phyloP scores from a whole-genome alignment of 208 protist genomes.

The Leptomonas seymouri region DNA sequence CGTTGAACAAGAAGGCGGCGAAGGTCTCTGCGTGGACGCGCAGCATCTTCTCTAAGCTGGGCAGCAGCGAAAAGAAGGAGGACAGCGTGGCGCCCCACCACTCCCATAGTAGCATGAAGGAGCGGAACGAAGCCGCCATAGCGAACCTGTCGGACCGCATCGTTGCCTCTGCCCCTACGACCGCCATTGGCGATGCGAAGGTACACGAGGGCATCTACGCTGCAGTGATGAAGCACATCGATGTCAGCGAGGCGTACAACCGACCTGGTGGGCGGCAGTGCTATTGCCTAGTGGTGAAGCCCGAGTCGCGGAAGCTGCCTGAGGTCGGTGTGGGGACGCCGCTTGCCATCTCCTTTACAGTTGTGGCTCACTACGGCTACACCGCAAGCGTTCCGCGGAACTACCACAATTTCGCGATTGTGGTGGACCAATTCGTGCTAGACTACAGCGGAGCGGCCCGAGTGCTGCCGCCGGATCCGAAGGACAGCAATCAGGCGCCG shows the following conservation, averaged over 20 bases:
- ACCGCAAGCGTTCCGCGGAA: slow-evolving; percentile 30
- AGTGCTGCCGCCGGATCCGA: slow-evolving; percentile 17
- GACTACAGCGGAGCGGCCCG: slow-evolving; percentile 43
- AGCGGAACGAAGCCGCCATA: slow-evolving; percentile 21
- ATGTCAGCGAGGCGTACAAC: slow-evolving; percentile 70
- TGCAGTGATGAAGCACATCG: slow-evolving; percentile 41
- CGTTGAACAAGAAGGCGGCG: slow-evolving; percentile 45
- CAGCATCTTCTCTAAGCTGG: slow-evolving; percentile 35
- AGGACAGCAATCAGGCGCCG: slow-evolving; percentile 9
- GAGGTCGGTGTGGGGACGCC: slow-evolving; percentile 37
- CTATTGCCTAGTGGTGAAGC: slow-evolving; percentile 50
- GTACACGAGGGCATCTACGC: slow-evolving; percentile 36
- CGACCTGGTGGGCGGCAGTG: slow-evolving; percentile 43
- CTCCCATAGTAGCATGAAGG: neutral
- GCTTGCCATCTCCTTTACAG: slow-evolving; percentile 47
- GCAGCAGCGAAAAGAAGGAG: slow-evolving; percentile 23
- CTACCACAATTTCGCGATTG: slow-evolving; percentile 55
- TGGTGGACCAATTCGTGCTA: slow-evolving; percentile 59
- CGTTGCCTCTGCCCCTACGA: neutral
- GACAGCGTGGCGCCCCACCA: slow-evolving; percentile 3
- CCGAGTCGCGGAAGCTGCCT: slow-evolving; percentile 31
- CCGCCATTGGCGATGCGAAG: neutral
- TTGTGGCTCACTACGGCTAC: slow-evolving; percentile 46
- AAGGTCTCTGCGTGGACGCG: slow-evolving; percentile 53
- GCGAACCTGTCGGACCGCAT: slow-evolving; percentile 2